These are phyloP conservation scores for Entomortierella chlamydospora DNA, from an alignment of 192 early-diverging fungal genomes.

Conservation along the genomic window DNA sequence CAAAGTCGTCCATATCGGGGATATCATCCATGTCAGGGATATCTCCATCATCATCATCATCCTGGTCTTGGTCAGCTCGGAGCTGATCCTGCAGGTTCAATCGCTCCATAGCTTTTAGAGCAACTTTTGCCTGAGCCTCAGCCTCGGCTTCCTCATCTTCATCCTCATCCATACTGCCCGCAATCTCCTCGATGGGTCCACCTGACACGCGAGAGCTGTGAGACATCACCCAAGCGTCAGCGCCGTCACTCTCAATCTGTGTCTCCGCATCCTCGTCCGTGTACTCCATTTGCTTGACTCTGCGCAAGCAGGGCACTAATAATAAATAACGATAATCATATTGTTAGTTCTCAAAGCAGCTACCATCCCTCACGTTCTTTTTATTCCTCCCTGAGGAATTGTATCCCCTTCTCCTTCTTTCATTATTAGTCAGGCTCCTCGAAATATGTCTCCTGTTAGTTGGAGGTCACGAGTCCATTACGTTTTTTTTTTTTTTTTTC, in stretches of 20 bases:
- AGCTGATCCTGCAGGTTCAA: conserved; percentile 54
- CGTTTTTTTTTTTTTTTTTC: neutral
- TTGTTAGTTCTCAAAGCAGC: too few relatives aligned
- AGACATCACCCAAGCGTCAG: conserved; percentile 87
- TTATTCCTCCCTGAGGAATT: neutral
- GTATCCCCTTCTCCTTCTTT: neutral
- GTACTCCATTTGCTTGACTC: conserved; percentile 88
- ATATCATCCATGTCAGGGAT: conserved; percentile 92
- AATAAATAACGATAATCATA: neutral
- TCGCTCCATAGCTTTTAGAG: conserved; percentile 48
- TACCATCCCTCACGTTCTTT: too few relatives aligned
- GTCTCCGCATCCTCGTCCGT: conserved; percentile 69
- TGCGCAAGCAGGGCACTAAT: conserved; percentile 87
- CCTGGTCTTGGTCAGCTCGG: conserved; percentile 47
- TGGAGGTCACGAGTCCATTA: conserved; percentile 30
- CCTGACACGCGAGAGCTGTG: conserved; percentile 72
- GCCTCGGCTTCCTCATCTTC: conserved; percentile 75
- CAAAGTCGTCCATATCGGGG: conserved; percentile 86
- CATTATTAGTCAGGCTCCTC: conserved; percentile 19
- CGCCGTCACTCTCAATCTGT: conserved; percentile 70
- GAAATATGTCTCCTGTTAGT: conserved; percentile 26
- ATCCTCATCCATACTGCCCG: conserved; percentile 59
- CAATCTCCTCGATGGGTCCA: conserved; percentile 48
- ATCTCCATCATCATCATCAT: conserved; percentile 70
- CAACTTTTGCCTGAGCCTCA: conserved; percentile 61